A percentile compares a stretch with the other conserved stretches of the same genome.
Conservation (phyloP, 2,329 filamentous ascomycete species). For the Aureobasidium sp. region DNA sequence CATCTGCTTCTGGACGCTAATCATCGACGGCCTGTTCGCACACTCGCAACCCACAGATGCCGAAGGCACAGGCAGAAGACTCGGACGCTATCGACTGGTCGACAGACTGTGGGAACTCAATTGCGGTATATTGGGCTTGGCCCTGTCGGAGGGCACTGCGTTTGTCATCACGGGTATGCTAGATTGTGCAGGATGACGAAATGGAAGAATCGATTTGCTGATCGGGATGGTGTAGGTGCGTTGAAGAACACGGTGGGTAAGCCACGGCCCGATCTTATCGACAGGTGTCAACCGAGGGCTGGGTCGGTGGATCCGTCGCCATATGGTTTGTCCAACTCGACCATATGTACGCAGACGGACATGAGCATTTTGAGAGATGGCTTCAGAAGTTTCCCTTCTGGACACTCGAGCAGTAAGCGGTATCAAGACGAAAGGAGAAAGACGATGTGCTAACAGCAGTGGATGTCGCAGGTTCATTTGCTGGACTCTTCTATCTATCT, state of each 20-base stretch:
- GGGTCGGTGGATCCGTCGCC: conserved; percentile 32
- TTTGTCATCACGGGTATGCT: conserved; percentile 53
- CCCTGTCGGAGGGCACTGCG: conserved; percentile 47
- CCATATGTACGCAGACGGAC: conserved; percentile 47
- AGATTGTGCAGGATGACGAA: not conserved
- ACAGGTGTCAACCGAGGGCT: conserved; percentile 41
- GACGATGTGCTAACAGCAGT: not conserved
- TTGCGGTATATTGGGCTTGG: conserved; percentile 51
- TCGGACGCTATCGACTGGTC: conserved; percentile 45
- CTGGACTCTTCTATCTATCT: conserved; percentile 53
- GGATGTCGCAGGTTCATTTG: conserved; percentile 52
- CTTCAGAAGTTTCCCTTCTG: conserved; percentile 53
- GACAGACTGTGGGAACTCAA: conserved; percentile 57
- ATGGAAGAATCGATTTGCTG: not conserved
- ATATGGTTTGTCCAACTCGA: conserved; percentile 40
- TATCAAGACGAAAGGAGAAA: not conserved
- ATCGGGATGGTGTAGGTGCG: conserved; percentile 29
- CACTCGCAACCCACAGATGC: conserved; percentile 32
- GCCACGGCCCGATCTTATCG: conserved; percentile 53
- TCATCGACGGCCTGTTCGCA: conserved; percentile 54
- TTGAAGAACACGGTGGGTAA: conserved; percentile 55
- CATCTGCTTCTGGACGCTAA: conserved; percentile 50
- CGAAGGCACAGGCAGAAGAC: conserved; percentile 31
- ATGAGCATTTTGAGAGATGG: conserved; percentile 50
- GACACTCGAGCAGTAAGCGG: conserved; percentile 47